Evolutionary conservation across 345 rosid genomes (phyloP).

Genomic region (Eucalyptus leucophloia): DNA sequence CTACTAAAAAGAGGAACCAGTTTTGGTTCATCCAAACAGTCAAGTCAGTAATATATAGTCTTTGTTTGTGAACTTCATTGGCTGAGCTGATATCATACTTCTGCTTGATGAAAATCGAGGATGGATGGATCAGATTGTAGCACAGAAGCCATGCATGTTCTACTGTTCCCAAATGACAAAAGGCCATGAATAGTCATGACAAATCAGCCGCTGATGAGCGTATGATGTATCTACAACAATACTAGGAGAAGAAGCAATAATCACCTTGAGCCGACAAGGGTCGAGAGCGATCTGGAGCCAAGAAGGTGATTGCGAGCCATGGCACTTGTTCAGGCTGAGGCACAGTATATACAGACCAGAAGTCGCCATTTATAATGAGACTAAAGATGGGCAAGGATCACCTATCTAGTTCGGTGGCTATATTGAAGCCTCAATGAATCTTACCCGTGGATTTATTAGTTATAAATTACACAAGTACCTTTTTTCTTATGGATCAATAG

Average conservation of each 20-base stretch:
- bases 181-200: background rate
- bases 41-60: background rate
- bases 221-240: background rate
- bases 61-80: background rate
- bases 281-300: background rate
- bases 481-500: background rate
- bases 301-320: background rate
- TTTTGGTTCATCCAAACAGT: background rate
- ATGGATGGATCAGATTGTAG: background rate
- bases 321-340: background rate
- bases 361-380: background rate
- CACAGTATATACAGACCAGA: background rate
- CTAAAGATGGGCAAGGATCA: background rate
- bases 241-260: background rate
- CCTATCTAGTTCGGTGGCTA: background rate
- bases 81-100: background rate
- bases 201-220: background rate
- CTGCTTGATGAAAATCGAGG: background rate
- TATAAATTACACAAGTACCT: background rate
- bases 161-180: background rate
- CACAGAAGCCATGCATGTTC: background rate
- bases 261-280: background rate
- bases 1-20: background rate
- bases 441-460: background rate
- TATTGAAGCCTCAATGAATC: background rate